Evolutionary conservation across 2,329 filamentous ascomycete genomes (phyloP).

Genomic region (Thermomyces lanuginosus): DNA sequence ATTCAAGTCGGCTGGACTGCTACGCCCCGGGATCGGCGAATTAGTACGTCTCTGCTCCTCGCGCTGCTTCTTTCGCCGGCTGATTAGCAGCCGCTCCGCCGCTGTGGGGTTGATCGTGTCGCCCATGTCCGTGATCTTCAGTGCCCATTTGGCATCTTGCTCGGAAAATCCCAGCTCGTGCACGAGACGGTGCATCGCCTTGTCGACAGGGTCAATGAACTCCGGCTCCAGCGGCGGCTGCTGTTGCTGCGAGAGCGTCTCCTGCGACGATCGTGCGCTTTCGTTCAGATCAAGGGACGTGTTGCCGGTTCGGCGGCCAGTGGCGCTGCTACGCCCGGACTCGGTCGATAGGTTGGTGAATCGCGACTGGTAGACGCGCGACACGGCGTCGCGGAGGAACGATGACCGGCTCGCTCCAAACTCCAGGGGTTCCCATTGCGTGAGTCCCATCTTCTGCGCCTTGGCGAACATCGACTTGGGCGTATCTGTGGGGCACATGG

Average conservation of each 20-base stretch:
- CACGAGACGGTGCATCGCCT: constrained; percentile 40
- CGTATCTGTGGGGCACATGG: constrained; percentile 22
- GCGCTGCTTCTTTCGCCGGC: constrained; percentile 18
- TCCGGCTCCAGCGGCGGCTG: no score
- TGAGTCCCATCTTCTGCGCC: constrained; percentile 40
- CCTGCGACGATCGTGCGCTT: constrained; percentile 3
- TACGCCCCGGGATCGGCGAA: constrained; percentile 10
- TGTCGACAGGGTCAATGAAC: constrained; percentile 38
- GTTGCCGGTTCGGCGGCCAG: constrained; percentile 1
- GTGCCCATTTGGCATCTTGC: constrained; percentile 39
- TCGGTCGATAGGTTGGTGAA: constrained; percentile 6
- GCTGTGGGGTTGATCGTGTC: constrained; percentile 42
- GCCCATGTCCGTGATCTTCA: constrained; percentile 43
- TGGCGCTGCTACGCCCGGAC: neutral
- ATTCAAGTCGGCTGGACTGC: constrained; percentile 6
- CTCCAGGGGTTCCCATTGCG: constrained; percentile 37
- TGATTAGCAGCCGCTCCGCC: constrained; percentile 39
- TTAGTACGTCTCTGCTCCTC: constrained; percentile 7
- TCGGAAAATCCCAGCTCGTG: constrained; percentile 42
- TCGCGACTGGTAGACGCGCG: constrained; percentile 40
- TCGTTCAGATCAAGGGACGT: neutral
- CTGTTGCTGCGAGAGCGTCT: no score
- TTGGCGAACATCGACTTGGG: constrained; percentile 33
- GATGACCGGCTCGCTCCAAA: constrained; percentile 33
- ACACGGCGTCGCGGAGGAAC: constrained; percentile 46